phyloP scores from a whole-genome alignment of 164 flowering plant species.

The Magnolia kwangsiensis region DNA sequence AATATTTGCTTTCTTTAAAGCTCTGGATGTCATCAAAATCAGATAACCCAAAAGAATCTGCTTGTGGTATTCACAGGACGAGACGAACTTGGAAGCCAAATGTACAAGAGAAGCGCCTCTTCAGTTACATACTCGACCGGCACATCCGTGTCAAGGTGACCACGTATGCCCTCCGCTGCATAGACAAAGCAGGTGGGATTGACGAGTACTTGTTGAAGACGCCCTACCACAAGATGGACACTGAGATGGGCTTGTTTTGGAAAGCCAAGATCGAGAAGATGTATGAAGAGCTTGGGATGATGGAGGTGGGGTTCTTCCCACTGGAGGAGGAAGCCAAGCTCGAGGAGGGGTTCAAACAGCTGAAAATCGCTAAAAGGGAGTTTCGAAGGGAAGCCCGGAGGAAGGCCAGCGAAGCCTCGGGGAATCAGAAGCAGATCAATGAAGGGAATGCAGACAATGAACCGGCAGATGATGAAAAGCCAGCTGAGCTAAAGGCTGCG shows the following conservation, averaged over 20 bases:
- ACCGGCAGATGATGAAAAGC: conserved; percentile 7
- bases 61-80: conserved; percentile 34
- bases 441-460: conserved; percentile 1
- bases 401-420: conserved; percentile 24
- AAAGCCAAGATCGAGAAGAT: conserved; percentile 31
- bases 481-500: neutral
- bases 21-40: neutral
- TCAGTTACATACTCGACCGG: conserved; percentile 67
- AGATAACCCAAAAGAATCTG: neutral
- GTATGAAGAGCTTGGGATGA: conserved; percentile 34
- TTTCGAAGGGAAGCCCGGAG: conserved; percentile 47
- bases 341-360: conserved; percentile 42
- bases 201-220: conserved; percentile 35
- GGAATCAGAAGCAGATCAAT: conserved; percentile 17
- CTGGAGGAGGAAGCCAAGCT: conserved; percentile 57
- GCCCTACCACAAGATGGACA: conserved; percentile 33
- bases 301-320: conserved; percentile 50
- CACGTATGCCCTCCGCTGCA: conserved; percentile 72
- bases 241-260: conserved; percentile 35
- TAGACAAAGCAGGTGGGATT: conserved; percentile 81
- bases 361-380: conserved; percentile 39
- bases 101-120: conserved; percentile 44
- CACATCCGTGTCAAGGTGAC: conserved; percentile 66
- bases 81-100: conserved; percentile 74
- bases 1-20: neutral